phyloP scores from a whole-genome alignment of 2,329 filamentous ascomycete species.

The Neurospora sp. region DNA sequence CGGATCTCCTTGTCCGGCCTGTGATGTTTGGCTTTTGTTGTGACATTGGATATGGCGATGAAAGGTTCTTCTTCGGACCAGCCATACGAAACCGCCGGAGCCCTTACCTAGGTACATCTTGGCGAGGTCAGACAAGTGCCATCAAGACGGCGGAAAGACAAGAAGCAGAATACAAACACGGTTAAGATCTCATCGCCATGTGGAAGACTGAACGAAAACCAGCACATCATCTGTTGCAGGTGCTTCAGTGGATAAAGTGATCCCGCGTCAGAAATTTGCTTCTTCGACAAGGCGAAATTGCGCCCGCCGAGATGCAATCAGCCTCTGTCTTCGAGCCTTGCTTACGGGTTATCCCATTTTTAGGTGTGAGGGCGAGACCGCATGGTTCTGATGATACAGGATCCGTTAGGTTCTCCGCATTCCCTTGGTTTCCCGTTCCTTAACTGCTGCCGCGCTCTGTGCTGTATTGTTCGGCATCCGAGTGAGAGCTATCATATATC shows the following conservation, averaged over 20 bases:
- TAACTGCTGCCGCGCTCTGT: neutral
- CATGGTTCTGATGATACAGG: neutral
- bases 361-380: neutral
- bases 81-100: neutral
- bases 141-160: neutral
- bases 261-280: neutral
- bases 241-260: neutral
- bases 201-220: neutral
- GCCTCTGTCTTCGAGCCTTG: neutral
- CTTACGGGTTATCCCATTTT: neutral
- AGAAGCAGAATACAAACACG: neutral
- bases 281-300: neutral
- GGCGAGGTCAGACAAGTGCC: neutral
- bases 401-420: neutral
- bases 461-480: neutral
- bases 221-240: neutral
- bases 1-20: neutral
- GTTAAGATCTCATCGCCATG: neutral
- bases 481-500: neutral
- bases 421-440: neutral
- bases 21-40: neutral
- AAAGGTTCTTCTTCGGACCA: neutral
- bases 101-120: neutral
- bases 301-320: neutral
- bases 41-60: neutral